Evolutionary conservation across 192 early-diverging fungal species (phyloP), one percentile per base, ranked within the genome.

Genomic region (Podila verticillata): DNA sequence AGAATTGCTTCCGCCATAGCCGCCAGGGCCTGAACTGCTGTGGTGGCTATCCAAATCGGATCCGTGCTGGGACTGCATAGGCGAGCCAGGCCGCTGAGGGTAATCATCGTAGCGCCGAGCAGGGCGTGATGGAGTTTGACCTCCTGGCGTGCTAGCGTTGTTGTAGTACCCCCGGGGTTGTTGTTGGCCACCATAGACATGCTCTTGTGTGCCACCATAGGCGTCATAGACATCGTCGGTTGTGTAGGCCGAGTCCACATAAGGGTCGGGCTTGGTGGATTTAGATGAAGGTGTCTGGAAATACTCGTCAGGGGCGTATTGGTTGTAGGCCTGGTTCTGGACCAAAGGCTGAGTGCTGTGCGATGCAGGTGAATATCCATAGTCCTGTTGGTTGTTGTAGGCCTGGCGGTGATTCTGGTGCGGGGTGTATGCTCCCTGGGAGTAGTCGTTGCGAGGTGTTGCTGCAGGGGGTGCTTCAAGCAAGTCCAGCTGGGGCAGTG

Each of bases 401-500:
- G 26, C 31, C 22, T 17, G 66, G 47, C 10, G 68, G 20, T 57
- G 60, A 6, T 39, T 58, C 32, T 57, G 26, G 3, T 59, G 36
- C 28, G 26, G 20, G 29, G 59, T 60, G 7, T 24, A 20, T 10
- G 44, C 35, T 48, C 31, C 7, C 36, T 65, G 44, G 29, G 12
- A 51, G 24, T 78, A 63, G 17, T n/a, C 60, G 20, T 34, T 61
- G 3, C 31, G 31, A 35, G 75, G 69, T n/a, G 69, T 72, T 5
- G 30, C 39, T 6, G 36, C 61, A 39, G 64, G 15, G 8, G 63
- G 39, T 19, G 34, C 17, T 2, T 63, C 60, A 4, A 72, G 36
- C 22, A 68, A 15, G 35, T 75, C 68, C 0, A 84, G 39, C 20
- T 84, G 49, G 24, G 83, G 83, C 3, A 84, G 65, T 4, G 83